Evolutionary conservation across 1,284 basidiomycete species (phyloP).

Genomic region (Neolentinus lepideus): DNA sequence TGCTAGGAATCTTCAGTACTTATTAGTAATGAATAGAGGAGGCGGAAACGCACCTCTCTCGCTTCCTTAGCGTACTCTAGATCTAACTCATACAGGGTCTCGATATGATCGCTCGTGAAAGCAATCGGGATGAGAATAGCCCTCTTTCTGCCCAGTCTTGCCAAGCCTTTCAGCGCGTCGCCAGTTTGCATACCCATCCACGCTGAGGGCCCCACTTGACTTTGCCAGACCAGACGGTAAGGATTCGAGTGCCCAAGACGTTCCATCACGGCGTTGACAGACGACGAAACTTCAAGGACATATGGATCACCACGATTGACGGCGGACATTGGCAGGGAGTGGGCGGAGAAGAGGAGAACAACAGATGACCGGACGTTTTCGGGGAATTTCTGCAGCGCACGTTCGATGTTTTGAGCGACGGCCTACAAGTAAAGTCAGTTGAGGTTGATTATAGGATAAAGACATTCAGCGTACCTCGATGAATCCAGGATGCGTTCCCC

Average conservation of each 20-base stretch:
- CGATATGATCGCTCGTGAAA: constrained; percentile 99
- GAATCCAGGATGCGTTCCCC: constrained; percentile 93
- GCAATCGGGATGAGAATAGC: constrained; percentile 93
- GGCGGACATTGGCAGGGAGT: constrained; percentile 95
- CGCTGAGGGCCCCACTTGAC: constrained; percentile 93
- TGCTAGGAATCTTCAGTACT: constrained; percentile 25
- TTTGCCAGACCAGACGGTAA: constrained; percentile 97
- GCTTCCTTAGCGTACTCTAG: constrained; percentile 92
- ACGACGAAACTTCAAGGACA: constrained; percentile 90
- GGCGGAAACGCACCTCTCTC: constrained; percentile 56
- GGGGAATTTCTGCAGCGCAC: constrained; percentile 78
- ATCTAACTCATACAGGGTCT: constrained; percentile 97
- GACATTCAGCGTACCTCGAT: constrained; percentile 62
- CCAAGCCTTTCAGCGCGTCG: constrained; percentile 89
- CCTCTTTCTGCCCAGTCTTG: constrained; percentile 81
- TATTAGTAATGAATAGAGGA: constrained; percentile 4
- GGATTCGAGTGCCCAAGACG: constrained; percentile 74
- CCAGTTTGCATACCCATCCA: constrained; percentile 99
- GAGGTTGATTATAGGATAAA: background rate
- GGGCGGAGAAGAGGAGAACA: constrained; percentile 93
- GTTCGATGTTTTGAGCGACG: constrained; percentile 84
- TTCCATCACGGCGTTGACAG: constrained; percentile 88
- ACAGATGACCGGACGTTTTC: constrained; percentile 63
- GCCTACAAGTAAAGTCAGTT: constrained; percentile 42
- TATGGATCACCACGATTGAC: constrained; percentile 99